Evolutionary conservation across 2,329 filamentous ascomycete species (phyloP), one percentile per base, ranked within the genome.

Genomic region (Lachnellula subtilissima): DNA sequence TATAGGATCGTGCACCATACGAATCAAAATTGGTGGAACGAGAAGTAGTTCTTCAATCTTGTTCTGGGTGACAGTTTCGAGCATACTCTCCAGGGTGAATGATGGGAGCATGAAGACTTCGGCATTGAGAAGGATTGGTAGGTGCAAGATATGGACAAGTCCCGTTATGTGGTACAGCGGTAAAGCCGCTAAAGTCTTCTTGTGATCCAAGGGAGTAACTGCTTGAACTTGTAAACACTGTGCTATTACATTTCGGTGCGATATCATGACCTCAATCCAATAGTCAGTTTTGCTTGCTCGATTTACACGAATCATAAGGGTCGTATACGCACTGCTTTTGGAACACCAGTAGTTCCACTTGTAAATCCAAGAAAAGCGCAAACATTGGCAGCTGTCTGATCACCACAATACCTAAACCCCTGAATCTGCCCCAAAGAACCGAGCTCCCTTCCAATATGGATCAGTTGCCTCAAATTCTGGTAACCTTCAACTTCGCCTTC

Each of bases 11-110:
- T 57, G 49, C 5, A 64, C 59, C 64, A 96, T 75, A 19, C 82
- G 76, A 6, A 93, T 81, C 0, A 91, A 75, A 54, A 95, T 85
- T 0, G 90, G 89, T 4, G 91, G 91, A 2, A 92, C 90, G 4
- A 86, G 74, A 8, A 78, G 75, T 28, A 92, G 72, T 58, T 79
- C 76, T 4, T 84, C 88, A 65, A 96, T 86, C 37, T 81, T 79
- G 72, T 83, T 89, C 50, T 76, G 79, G 68, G 88, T 75, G 25
- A 91, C 79, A 65, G 86, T 79, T 35, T 74, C 63, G 9, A 86
- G 77, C 77, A 85, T 82, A 22, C 69, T 67, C 37, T 78, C 72
- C 77, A 86, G 83, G n/a, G 78, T 83, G 70, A 88, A 89, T 5
- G 75, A 69, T 0, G 83, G 81, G 1, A 87, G 75, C 76, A 88